phyloP scores from a whole-genome alignment of 2,329 filamentous ascomycete genomes.

The Nannizziopsis arthrosporioides region DNA sequence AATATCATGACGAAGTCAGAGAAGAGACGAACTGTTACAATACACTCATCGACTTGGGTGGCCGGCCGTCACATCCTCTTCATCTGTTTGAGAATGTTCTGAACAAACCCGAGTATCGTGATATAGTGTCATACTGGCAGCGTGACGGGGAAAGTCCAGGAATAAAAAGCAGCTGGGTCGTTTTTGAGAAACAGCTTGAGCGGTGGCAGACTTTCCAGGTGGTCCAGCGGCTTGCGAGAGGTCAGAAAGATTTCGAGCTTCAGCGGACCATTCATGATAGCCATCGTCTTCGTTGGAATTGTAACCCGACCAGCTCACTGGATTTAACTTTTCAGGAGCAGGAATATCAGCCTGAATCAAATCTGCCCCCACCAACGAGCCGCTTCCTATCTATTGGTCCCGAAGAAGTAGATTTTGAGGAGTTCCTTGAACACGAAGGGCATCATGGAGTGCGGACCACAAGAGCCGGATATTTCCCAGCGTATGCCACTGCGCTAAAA shows the following conservation, averaged over 20 bases:
- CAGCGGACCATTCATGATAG: too few species aligned
- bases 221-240: too few species aligned
- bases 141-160: background rate
- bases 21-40: background rate
- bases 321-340: too few species aligned
- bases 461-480: background rate
- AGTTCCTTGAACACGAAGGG: background rate
- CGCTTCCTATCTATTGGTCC: background rate
- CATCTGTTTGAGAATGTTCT: background rate
- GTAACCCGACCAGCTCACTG: too few species aligned
- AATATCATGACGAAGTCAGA: too few species aligned
- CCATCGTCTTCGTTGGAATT: too few species aligned
- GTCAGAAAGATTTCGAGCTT: too few species aligned
- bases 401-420: background rate
- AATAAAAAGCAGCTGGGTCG: background rate
- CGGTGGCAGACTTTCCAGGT: too few species aligned
- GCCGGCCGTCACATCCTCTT: background rate
- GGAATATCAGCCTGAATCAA: too few species aligned
- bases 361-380: background rate
- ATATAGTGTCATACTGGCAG: conserved; percentile 3
- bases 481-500: background rate
- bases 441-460: too few species aligned
- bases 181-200: too few species aligned
- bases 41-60: conserved; percentile 3
- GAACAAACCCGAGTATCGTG: background rate